Evolutionary conservation across 768 basidiomycete genomes (phyloP).

Genomic region (Rhizopogon vinicolor): DNA sequence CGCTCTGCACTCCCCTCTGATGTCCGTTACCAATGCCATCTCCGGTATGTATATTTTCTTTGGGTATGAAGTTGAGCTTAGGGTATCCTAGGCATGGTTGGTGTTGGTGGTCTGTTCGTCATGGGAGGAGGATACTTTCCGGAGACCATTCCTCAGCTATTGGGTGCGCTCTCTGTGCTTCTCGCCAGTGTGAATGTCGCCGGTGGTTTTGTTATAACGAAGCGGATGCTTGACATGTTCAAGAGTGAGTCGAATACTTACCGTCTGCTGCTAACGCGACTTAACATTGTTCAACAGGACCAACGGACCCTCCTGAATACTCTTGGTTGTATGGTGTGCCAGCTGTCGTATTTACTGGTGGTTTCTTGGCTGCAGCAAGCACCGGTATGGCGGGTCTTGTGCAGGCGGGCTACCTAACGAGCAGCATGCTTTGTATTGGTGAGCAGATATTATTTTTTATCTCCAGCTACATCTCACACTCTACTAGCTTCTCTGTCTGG

Average conservation of each 20-base stretch:
- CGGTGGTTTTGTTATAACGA: constrained; percentile 86
- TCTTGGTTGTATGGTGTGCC: constrained; percentile 79
- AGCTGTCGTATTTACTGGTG: constrained; percentile 77
- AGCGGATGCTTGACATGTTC: constrained; percentile 93
- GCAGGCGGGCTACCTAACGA: constrained; percentile 83
- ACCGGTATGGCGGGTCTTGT: constrained; percentile 84
- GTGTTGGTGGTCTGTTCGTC: constrained; percentile 81
- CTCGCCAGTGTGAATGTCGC: constrained; percentile 85
- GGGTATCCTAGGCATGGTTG: constrained; percentile 55
- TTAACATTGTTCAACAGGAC: constrained; percentile 38
- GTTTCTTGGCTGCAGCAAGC: constrained; percentile 76
- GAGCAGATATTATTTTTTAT: constrained; percentile 2
- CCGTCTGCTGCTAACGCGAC: background rate
- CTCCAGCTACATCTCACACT: background rate
- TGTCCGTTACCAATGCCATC: constrained; percentile 89
- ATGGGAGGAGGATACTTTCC: constrained; percentile 89
- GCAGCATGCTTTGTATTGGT: constrained; percentile 86
- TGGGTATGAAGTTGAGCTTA: background rate
- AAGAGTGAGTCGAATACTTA: constrained; percentile 47
- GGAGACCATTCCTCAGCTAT: constrained; percentile 71
- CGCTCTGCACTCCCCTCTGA: constrained; percentile 83
- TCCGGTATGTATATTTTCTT: constrained; percentile 48
- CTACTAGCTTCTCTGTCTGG: constrained; percentile 70
- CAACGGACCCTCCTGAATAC: constrained; percentile 85
- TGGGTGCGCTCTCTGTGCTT: constrained; percentile 82